Evolutionary conservation across 169 alveolate genomes (phyloP).

Genomic region (Hammondia hammondi): DNA sequence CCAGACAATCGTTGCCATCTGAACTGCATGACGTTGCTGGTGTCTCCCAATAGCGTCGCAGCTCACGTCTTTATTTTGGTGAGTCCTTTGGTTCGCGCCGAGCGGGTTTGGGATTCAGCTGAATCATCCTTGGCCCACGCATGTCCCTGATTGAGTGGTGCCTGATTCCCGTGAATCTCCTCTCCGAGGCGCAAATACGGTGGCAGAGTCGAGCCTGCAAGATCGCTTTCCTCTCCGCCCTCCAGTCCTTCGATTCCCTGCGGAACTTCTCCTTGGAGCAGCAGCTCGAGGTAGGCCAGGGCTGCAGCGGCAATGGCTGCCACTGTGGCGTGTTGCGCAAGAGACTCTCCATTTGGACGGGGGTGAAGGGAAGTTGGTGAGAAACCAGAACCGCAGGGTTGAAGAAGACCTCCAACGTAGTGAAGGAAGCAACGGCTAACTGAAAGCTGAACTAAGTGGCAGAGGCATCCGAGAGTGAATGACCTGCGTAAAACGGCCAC

Average conservation of each 20-base stretch:
- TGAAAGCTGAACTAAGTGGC: constrained; percentile 24
- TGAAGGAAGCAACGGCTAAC: not conserved
- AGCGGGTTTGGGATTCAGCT: not conserved
- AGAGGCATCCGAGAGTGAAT: constrained; percentile 12
- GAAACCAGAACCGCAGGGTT: not conserved
- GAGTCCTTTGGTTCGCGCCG: not conserved
- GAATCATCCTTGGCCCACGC: not conserved
- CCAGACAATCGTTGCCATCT: too few species aligned
- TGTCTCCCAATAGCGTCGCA: too few species aligned
- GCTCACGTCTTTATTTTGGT: not conserved
- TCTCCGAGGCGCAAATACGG: not conserved
- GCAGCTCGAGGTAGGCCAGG: not conserved
- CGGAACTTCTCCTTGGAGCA: constrained; percentile 3
- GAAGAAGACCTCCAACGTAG: not conserved
- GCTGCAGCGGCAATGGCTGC: constrained; percentile 35
- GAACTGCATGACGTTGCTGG: too few species aligned
- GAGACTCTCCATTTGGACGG: not conserved
- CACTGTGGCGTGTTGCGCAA: constrained; percentile 3
- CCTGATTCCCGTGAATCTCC: not conserved
- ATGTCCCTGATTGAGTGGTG: not conserved
- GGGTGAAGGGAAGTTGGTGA: not conserved
- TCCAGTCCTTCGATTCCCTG: not conserved
- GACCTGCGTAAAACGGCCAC: not conserved
- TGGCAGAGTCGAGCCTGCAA: not conserved
- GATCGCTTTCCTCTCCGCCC: constrained; percentile 24